Conservation (phyloP, 257 asterid genomes). For the Scutellaria baicalensis region DNA sequence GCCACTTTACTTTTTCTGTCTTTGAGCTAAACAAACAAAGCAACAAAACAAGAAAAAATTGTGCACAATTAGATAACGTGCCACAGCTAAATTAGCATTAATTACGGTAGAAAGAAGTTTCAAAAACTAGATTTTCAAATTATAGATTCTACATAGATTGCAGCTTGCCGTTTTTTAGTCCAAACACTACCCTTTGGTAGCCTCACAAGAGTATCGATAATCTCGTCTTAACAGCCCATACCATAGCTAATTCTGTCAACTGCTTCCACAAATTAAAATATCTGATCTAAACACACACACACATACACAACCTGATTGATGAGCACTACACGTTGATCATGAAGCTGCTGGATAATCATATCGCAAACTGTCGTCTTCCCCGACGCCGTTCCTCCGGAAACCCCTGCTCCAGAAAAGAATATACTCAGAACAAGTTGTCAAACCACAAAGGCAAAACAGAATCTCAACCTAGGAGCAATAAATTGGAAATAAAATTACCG, state of each 20-base stretch:
- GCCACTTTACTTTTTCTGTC: neutral
- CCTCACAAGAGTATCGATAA: neutral
- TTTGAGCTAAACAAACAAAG: neutral
- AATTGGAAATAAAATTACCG: conserved; percentile 30
- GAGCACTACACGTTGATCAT: conserved; percentile 96
- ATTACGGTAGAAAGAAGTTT: neutral
- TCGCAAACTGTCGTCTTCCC: conserved; percentile 98
- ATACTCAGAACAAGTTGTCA: neutral
- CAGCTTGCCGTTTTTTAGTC: neutral
- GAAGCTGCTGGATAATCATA: conserved; percentile 98
- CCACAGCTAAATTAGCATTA: neutral
- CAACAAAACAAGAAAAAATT: neutral
- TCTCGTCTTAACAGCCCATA: neutral
- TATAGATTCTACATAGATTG: neutral
- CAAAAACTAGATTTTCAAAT: neutral
- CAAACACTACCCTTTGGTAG: neutral
- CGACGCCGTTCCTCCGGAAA: conserved; percentile 99
- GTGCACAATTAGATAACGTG: neutral
- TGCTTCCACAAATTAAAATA: neutral
- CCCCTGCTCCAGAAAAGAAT: conserved; percentile 46
- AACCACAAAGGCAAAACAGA: neutral
- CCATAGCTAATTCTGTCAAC: neutral
- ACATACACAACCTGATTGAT: conserved; percentile 63
- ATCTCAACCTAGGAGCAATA: neutral
- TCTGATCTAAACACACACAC: neutral